Evolutionary conservation across 139 green algal species (phyloP), one percentile per base, ranked within the genome.

Genomic region (Micromonas commoda): DNA sequence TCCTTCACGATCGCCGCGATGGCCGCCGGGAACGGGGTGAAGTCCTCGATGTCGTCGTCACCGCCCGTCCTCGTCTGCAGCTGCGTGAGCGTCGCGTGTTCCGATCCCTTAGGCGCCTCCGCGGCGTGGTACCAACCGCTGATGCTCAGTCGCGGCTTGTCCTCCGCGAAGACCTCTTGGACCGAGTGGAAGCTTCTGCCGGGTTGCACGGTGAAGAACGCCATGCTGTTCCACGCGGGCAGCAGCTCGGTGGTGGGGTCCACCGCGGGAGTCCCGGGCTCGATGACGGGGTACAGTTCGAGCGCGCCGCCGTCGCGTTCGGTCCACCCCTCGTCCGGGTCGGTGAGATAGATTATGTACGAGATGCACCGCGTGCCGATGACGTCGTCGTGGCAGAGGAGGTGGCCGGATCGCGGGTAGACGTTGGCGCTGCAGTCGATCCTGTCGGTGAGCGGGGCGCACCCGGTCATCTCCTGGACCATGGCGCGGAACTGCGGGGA

Each of bases 331-430:
- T 88, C 79, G 29, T 94, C 90, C 0, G 92, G 91, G 84, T 97
- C 91, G 23, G 91, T 94, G 4, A 97, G 85, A 82, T 97, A 97
- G 37, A 97, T 88, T 73, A 97, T 96, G 83, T 88, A 97, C 0
- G 87, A 93, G 52, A 97, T 89, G 1, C 86, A 79, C 24, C 91
- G 86, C 65, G 84, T 89, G 38, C 91, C 90, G 20, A 97, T 97
- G 29, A 97, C 92, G 81, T 96, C 92, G 82, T 97, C 92, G 76
- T 97, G 92, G 79, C 88, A 92, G 34, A 93, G 81, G 53, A 93
- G 81, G 80, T 93, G 89, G 29, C 90, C 82, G 28, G 90, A 88
- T 31, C 88, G 72, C 1, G 89, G 81, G 78, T 97, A 94, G 38
- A 96, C 85, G 73, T 96, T 97, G 85, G 88, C 93, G 2, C 87